A percentile compares a stretch with the other conserved stretches of the same genome.
Conservation (phyloP, 768 basidiomycete genomes). For the Mycena amicta region DNA sequence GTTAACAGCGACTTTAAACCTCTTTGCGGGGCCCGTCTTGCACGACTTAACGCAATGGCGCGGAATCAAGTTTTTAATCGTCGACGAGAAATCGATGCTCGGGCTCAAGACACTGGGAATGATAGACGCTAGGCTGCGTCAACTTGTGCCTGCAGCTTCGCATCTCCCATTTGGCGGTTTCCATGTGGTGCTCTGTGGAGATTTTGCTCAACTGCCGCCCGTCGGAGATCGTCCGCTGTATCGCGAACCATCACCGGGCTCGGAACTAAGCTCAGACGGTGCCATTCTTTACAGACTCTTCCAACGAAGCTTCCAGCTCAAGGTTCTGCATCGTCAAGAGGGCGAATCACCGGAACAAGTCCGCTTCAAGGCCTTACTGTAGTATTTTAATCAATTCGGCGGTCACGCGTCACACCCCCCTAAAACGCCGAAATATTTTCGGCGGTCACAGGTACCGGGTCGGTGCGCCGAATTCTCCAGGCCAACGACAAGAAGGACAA, state of each 20-base stretch:
- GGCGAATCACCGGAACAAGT: conserved; percentile 7
- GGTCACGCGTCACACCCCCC: too few relatives aligned
- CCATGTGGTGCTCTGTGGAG: conserved; percentile 7
- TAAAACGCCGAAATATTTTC: too few relatives aligned
- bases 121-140: conserved; percentile 15
- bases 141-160: neutral
- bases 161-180: conserved; percentile 9
- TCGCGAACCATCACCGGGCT: neutral
- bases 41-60: neutral
- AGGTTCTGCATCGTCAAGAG: conserved; percentile 10
- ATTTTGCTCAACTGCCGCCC: conserved; percentile 20
- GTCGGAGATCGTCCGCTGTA: conserved; percentile 15
- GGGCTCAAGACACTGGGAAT: conserved; percentile 1
- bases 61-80: neutral
- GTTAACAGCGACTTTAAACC: neutral
- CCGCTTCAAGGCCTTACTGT: conserved; percentile 1
- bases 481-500: too few relatives aligned
- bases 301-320: conserved; percentile 4
- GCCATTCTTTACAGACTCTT: conserved; percentile 10
- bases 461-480: too few relatives aligned
- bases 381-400: too few relatives aligned
- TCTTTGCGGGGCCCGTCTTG: neutral
- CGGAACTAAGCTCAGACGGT: conserved; percentile 3
- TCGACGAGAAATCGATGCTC: conserved; percentile 14
- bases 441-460: too few relatives aligned